phyloP scores from a whole-genome alignment of 2,329 filamentous ascomycete species.

The Alternaria ventricosa region DNA sequence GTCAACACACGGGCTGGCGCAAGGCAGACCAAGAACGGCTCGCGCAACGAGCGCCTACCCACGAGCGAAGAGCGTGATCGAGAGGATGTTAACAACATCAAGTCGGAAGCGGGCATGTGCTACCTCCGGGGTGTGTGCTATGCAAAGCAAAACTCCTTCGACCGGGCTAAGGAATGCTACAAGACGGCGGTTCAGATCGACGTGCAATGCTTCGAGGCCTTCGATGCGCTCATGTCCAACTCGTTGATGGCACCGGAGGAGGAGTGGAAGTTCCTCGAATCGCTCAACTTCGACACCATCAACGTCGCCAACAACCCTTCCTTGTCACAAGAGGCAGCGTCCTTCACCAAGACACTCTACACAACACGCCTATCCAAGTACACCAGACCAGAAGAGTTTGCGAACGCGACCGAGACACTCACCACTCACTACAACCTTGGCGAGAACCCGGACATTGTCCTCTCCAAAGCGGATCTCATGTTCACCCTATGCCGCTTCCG shows the following conservation, averaged over 20 bases:
- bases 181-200: conserved; percentile 97
- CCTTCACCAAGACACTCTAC: conserved; percentile 96
- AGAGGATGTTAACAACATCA: conserved; percentile 76
- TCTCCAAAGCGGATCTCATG: conserved; percentile 87
- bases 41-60: conserved; percentile 60
- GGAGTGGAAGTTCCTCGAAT: conserved; percentile 87
- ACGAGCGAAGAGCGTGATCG: conserved; percentile 67
- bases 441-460: conserved; percentile 85
- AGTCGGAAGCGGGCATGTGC: conserved; percentile 97
- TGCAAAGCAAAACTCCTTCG: conserved; percentile 96
- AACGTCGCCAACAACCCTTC: conserved; percentile 68
- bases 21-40: conserved; percentile 51
- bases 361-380: conserved; percentile 96
- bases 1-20: conserved; percentile 59
- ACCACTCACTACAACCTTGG: conserved; percentile 91
- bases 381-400: conserved; percentile 82
- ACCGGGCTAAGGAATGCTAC: conserved; percentile 97
- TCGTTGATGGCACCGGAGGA: conserved; percentile 87
- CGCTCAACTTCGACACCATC: conserved; percentile 88
- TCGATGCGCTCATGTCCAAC: conserved; percentile 97
- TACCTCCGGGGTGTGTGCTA: conserved; percentile 92
- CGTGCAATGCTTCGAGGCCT: conserved; percentile 97
- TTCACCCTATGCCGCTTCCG: conserved; percentile 95
- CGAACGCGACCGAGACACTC: conserved; percentile 84
- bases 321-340: conserved; percentile 81